Conservation (phyloP, 805 yeast species). For the Metschnikowia corniflorae region DNA sequence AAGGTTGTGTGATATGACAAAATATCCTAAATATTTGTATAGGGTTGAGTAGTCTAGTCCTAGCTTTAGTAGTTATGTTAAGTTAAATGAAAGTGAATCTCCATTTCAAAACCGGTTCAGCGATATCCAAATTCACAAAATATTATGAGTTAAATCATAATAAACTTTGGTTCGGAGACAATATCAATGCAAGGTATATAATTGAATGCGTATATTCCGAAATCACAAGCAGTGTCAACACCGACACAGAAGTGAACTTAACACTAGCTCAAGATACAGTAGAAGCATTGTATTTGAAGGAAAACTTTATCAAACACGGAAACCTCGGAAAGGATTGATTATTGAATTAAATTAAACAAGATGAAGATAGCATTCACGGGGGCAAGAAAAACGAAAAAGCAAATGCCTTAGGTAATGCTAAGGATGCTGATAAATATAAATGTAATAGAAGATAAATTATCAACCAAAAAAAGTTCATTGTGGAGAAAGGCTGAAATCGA, state of each 20-base stretch:
- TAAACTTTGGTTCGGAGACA: neutral
- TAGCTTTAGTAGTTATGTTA: neutral
- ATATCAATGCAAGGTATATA: neutral
- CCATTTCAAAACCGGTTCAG: neutral
- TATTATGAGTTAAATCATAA: too few relatives aligned
- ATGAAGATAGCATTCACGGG: neutral
- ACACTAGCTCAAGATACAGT: neutral
- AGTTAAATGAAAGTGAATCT: neutral
- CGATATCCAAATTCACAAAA: neutral
- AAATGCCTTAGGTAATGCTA: constrained; percentile 2
- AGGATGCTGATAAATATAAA: neutral
- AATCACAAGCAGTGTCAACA: neutral
- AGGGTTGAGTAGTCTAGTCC: constrained; percentile 1
- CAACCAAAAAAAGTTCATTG: neutral
- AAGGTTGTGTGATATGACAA: neutral
- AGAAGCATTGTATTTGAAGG: neutral
- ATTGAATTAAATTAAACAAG: neutral
- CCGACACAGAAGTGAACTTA: neutral
- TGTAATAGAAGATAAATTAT: neutral
- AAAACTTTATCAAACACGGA: neutral
- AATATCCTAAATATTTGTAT: neutral
- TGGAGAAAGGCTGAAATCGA: neutral
- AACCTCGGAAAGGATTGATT: constrained; percentile 1
- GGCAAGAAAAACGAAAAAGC: constrained; percentile 1
- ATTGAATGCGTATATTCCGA: neutral